These are phyloP conservation scores for Lepiota venenata DNA, from an alignment of 768 basidiomycete species.

Conservation along the genomic window DNA sequence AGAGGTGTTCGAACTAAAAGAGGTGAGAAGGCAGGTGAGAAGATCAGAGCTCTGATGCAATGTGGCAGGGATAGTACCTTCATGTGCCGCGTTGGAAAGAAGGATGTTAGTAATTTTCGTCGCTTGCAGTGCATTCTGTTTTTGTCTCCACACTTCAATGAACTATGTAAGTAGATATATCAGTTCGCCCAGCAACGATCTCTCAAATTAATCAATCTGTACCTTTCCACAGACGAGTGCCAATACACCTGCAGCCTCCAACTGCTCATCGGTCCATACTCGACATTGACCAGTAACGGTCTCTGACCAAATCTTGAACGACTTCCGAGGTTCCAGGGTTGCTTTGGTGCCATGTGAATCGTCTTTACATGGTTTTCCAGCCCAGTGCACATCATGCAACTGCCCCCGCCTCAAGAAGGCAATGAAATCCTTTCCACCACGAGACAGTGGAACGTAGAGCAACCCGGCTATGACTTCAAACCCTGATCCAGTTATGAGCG, in stretches of 20 bases:
- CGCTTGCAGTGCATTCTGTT: constrained; percentile 67
- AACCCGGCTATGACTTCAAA: constrained; percentile 69
- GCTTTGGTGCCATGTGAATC: constrained; percentile 20
- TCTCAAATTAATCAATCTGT: not conserved
- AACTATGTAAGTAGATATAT: constrained; percentile 40
- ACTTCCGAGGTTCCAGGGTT: constrained; percentile 68
- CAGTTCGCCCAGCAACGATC: not conserved
- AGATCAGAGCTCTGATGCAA: not conserved
- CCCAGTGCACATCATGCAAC: constrained; percentile 70
- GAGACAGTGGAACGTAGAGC: constrained; percentile 72
- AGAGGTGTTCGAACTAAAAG: constrained; percentile 64
- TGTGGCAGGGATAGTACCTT: constrained; percentile 40
- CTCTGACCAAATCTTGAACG: constrained; percentile 80
- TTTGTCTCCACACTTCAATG: constrained; percentile 85
- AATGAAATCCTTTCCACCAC: constrained; percentile 75
- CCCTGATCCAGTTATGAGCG: constrained; percentile 23
- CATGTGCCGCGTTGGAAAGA: constrained; percentile 80
- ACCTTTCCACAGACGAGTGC: constrained; percentile 78
- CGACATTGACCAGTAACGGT: constrained; percentile 64
- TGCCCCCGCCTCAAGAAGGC: constrained; percentile 79
- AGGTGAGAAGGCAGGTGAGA: not conserved
- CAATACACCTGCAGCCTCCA: constrained; percentile 78
- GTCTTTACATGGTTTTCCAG: constrained; percentile 63
- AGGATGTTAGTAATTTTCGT: constrained; percentile 73
- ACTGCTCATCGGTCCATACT: constrained; percentile 78